phyloP scores from a whole-genome alignment of 768 basidiomycete species.

The Termitomyces sp. region DNA sequence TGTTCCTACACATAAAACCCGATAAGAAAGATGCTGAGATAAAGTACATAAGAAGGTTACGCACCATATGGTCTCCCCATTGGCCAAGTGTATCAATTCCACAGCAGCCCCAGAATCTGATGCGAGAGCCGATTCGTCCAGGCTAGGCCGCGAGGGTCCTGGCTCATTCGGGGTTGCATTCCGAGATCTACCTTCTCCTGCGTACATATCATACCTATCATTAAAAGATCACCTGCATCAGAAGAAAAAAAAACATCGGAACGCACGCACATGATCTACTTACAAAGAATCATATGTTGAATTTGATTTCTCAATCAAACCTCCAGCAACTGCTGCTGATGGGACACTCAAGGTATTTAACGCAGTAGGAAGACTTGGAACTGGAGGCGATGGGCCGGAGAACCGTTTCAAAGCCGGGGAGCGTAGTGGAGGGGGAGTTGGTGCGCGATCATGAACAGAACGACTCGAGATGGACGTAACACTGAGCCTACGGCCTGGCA shows the following conservation, averaged over 20 bases:
- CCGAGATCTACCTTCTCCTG: conserved; percentile 49
- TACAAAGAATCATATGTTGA: conserved; percentile 79
- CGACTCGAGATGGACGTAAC: conserved; percentile 57
- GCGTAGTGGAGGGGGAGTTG: conserved; percentile 82
- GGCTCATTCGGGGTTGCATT: conserved; percentile 30
- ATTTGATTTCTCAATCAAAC: conserved; percentile 57
- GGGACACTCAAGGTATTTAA: conserved; percentile 38
- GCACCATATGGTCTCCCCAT: conserved; percentile 84
- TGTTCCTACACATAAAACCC: conserved; percentile 58
- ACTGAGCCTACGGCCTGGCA: conserved; percentile 60
- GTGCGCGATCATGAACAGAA: conserved; percentile 77
- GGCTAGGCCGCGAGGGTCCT: conserved; percentile 26
- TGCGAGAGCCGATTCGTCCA: conserved; percentile 23
- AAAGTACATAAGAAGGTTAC: conserved; percentile 23
- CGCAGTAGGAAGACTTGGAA: conserved; percentile 59
- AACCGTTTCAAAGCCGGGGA: conserved; percentile 53
- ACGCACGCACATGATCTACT: conserved; percentile 27
- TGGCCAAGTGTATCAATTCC: conserved; percentile 81
- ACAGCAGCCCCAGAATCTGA: conserved; percentile 58
- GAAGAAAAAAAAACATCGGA: conserved; percentile 13
- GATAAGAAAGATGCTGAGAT: conserved; percentile 10
- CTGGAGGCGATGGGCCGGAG: conserved; percentile 67
- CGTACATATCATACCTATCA: conserved; percentile 76
- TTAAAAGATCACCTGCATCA: conserved; percentile 16
- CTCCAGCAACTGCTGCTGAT: conserved; percentile 31